Evolutionary conservation across 495 filamentous ascomycete genomes (phyloP), one percentile per base, ranked within the genome.

Genomic region (Tuber microsphaerosporum): DNA sequence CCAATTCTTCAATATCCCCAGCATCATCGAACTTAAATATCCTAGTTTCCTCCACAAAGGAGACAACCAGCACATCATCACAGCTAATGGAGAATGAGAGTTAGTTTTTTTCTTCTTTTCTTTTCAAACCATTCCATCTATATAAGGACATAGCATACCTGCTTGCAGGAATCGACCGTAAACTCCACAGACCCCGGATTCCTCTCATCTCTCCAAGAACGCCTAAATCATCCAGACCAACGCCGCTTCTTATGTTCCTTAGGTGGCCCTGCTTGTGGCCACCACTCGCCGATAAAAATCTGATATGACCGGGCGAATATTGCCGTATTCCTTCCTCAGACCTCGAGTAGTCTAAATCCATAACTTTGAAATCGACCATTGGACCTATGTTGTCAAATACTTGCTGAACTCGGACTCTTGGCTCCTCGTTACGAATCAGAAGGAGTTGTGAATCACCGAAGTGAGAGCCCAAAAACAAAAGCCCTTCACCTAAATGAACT

Each of bases 271-370:
- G 93, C 76, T 92, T 88, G 80, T 91, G 92, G 5, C 91, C 93
- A 41, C 95, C 95, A 61, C 94, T 97, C 12, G 92, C 94, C 3
- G 94, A 92, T 14, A 99, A 93, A 74, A 99, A 91, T 43, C 96
- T 88, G 73, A 95, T 94, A 85, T 98, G 96, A 1, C 96, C 96
- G 8, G 94, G 97, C 0, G 94, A 97, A 76, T 83, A 83, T 85
- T 81, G 73, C 26, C 79, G 78, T 26, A 77, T 81, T 41, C 89
- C 84, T 46, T 82, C 90, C 75, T 94, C 92, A 69, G 89, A 89
- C 71, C 90, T 88, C 41, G 93, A 88, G 76, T 91, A 94, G 0
- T 94, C 94, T 86, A 97, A 90, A 81, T 98, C 94, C 92, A 98
- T 96, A 17, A 98, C 89, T 8, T 91, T 91, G 73, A 98, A 97